Evolutionary conservation across 2,329 filamentous ascomycete genomes (phyloP).

Genomic region (Colletotrichum shisoi): DNA sequence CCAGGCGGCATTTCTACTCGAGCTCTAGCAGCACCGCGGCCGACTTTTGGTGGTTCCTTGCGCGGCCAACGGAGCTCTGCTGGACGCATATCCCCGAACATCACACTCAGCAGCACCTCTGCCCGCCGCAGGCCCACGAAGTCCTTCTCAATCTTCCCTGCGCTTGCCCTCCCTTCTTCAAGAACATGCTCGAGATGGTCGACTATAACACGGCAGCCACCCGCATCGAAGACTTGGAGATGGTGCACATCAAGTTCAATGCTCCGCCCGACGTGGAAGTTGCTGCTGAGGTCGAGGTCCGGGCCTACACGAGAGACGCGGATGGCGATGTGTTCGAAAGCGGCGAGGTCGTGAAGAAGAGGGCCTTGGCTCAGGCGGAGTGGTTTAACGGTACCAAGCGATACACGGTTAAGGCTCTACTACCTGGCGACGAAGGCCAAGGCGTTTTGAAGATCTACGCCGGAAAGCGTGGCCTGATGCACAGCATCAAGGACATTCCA

Average conservation of each 20-base stretch:
- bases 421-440: constrained; percentile 90
- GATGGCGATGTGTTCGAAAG: constrained; percentile 96
- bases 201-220: constrained; percentile 90
- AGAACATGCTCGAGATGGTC: constrained; percentile 77
- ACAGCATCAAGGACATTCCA: constrained; percentile 94
- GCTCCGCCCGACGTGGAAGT: constrained; percentile 91
- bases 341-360: constrained; percentile 84
- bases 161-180: constrained; percentile 87
- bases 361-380: constrained; percentile 87
- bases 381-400: constrained; percentile 89
- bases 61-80: constrained; percentile 85
- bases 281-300: constrained; percentile 88
- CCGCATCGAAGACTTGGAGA: constrained; percentile 89
- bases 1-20: constrained; percentile 79
- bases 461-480: constrained; percentile 94
- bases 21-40: constrained; percentile 73
- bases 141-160: constrained; percentile 86
- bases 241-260: constrained; percentile 86
- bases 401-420: constrained; percentile 89
- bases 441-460: constrained; percentile 91
- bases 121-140: constrained; percentile 85
- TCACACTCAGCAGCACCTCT: constrained; percentile 89
- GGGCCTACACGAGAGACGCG: constrained; percentile 78
- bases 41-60: constrained; percentile 93
- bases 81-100: constrained; percentile 94